Conservation (phyloP, 805 yeast genomes). For the Ogataea salicorniae region DNA sequence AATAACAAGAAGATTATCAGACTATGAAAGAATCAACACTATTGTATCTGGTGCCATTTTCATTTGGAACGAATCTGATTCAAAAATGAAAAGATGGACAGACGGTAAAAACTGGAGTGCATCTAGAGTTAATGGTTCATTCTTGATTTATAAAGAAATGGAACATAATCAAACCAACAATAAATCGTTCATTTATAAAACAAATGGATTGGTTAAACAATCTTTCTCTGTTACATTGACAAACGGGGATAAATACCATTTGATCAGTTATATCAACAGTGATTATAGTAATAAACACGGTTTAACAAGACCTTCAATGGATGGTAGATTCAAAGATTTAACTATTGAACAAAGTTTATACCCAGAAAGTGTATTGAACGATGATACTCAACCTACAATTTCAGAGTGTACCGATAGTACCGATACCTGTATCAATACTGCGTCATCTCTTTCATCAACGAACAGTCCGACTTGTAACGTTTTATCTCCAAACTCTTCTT, state of each 20-base stretch:
- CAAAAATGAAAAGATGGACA: conserved; percentile 75
- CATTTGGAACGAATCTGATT: conserved; percentile 67
- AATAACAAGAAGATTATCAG: conserved; percentile 54
- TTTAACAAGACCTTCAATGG: conserved; percentile 41
- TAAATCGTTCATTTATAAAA: conserved; percentile 37
- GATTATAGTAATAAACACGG: conserved; percentile 3
- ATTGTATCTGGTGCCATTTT: conserved; percentile 59
- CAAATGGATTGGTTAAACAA: conserved; percentile 58
- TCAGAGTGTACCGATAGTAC: too few species aligned
- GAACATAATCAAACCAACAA: conserved; percentile 27
- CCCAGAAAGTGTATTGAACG: conserved; percentile 11
- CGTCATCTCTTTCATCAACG: too few species aligned
- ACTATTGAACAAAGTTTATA: conserved; percentile 16
- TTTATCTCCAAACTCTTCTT: too few species aligned
- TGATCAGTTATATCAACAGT: conserved; percentile 47
- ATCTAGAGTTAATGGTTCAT: conserved; percentile 60
- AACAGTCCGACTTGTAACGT: too few species aligned
- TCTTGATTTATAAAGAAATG: conserved; percentile 59
- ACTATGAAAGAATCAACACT: conserved; percentile 42
- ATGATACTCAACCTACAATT: background rate
- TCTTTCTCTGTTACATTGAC: conserved; percentile 53
- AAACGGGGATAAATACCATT: conserved; percentile 50
- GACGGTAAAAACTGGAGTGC: conserved; percentile 75
- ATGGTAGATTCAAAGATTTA: conserved; percentile 31
- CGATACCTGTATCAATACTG: background rate